Base-by-base conservation (phyloP, 371 early-diverging fungal species). In the Mortierella sp. region DNA sequence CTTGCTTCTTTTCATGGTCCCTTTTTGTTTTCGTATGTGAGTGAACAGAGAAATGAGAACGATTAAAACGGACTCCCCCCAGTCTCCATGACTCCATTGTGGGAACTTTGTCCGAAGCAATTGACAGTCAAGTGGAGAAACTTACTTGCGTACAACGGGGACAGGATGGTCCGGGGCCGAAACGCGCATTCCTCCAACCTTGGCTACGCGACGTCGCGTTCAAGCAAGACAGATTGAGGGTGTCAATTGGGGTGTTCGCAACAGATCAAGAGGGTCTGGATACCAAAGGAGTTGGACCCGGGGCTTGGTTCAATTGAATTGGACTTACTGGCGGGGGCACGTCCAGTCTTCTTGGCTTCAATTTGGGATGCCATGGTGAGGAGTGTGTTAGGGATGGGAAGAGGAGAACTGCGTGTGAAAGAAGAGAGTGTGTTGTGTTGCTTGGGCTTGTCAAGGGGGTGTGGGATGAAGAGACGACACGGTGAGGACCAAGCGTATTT, bases 61-160 rank as follows among this genome's bases (percentile, higher is more conserved):
- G 45, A 41, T 37, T 37, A 1, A 54, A 52, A 47, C 21, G 14
- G 31, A 9, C 43, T 7, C n/a, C n/a, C n/a, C n/a, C n/a, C n/a
- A n/a, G n/a, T n/a, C n/a, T n/a, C n/a, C n/a, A n/a, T n/a, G n/a
- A n/a, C n/a, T 2, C 22, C 41, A 22, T n/a, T 44, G 57, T 49
- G 64, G 28, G 51, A 51, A 43, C 41, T 16, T 41, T 16, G 34
- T 4, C 7, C 7, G 34, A 7, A 7, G 7, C 3, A 41, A 41
- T 41, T 41, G 41, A 4, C 34, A 10, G 7, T 7, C 4, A 34
- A 41, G 3, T 41, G 41, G 50, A 45, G 25, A 29, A 31, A 59
- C 77, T 56, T 70, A 70, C 77, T 69, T 70, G 69, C 68, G 68
- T 31, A 77, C 70, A 34, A 77, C 66, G 45, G 77, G 77, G 39